Evolutionary conservation across 345 rosid genomes (phyloP).

Genomic region (Euphorbia peplus): DNA sequence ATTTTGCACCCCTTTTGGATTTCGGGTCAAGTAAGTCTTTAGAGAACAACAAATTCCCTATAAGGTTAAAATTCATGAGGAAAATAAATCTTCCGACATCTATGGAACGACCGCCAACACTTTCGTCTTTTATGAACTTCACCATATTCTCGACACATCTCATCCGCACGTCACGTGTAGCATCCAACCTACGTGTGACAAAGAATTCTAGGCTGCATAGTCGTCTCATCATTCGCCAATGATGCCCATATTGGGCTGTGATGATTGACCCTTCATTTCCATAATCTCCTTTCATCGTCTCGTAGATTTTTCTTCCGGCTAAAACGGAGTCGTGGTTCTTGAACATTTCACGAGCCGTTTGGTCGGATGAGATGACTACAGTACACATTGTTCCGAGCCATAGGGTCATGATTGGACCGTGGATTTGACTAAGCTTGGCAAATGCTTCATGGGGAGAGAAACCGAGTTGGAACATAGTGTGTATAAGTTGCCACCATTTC

Average conservation of each 20-base stretch:
- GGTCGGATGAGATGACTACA: conserved; percentile 64
- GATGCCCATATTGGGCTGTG: conserved; percentile 71
- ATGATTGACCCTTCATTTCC: conserved; percentile 62
- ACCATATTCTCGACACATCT: conserved; percentile 56
- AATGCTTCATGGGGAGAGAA: conserved; percentile 54
- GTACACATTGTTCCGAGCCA: conserved; percentile 72
- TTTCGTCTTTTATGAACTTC: conserved; percentile 38
- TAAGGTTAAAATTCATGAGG: conserved; percentile 66
- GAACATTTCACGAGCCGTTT: conserved; percentile 67
- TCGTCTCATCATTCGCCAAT: conserved; percentile 74
- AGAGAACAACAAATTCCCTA: conserved; percentile 69
- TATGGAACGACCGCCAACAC: conserved; percentile 40
- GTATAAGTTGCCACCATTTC: conserved; percentile 55
- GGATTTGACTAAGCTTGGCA: conserved; percentile 37
- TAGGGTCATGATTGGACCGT: conserved; percentile 77
- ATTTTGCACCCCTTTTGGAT: conserved; percentile 54
- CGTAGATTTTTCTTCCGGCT: conserved; percentile 77
- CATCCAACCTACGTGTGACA: conserved; percentile 54
- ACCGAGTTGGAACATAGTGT: conserved; percentile 59
- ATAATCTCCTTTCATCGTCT: conserved; percentile 59
- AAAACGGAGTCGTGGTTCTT: conserved; percentile 64
- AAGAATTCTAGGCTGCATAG: conserved; percentile 66
- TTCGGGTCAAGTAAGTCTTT: conserved; percentile 57
- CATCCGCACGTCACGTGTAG: conserved; percentile 41
- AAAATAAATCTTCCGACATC: conserved; percentile 64